Evolutionary conservation across 352 stramenopile species (phyloP), one percentile per base, ranked within the genome.

Genomic region (Salisapilia sapeloensis): DNA sequence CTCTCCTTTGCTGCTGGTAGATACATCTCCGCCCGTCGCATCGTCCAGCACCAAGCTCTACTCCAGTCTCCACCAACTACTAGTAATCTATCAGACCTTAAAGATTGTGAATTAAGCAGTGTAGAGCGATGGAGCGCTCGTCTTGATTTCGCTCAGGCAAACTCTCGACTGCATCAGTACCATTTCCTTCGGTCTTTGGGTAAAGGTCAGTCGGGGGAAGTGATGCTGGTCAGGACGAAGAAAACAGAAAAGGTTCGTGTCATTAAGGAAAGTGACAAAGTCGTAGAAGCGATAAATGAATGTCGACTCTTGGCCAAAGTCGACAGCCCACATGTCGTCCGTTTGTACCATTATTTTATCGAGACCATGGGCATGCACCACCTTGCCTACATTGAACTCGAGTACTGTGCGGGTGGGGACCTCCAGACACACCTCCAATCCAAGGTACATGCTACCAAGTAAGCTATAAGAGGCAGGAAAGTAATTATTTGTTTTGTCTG

Each of bases 301-400:
- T 76, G 81, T 27, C 62, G 46, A 22, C 42, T 83, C 9, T 48
- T 87, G 19, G 72, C 59, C 12, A 52, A 55, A 28, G 48, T 85
- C 16, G 41, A 46, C 10, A 80, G 41, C 29, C 59, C 69, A 4
- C 53, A 83, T 24, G 61, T 87, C 30, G 65, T 87, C 23, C 59
- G 60, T 18, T 67, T 87, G n/a, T 46, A 56, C 25, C 44, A 74
- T 19, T 84, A 81, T 33, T 87, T 83, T 26, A 62, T 80, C 26
- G 72, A 87, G 33, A 56, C 79, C 26, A 60, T 87, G n/a, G 69
- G 59, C 2, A 65, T 81, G 18, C 53, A 63, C 19, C 63, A 74
- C 29, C 82, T 83, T 47, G 63, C 62, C 12, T 87, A 85, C 58
- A 80, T 87, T 23, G 66, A 80, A 38, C 81, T 85, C 60, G 72